These are phyloP conservation scores for Colletotrichum sp. DNA, from an alignment of 2,329 filamentous ascomycete genomes.

Conservation along the genomic window DNA sequence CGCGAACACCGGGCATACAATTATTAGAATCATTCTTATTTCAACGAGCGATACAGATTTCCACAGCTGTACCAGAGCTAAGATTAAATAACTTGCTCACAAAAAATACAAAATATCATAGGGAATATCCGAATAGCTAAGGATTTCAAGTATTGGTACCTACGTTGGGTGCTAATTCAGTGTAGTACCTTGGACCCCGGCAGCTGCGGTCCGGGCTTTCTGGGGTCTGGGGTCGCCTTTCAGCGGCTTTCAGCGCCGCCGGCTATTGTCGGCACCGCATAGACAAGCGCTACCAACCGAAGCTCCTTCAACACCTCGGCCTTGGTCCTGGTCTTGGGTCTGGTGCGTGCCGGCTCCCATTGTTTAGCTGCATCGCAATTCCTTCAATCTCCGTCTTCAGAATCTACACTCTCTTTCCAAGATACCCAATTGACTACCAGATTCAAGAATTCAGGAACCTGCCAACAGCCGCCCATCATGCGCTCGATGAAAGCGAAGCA, in stretches of 20 bases:
- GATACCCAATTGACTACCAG: background rate
- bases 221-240: conserved; percentile 9
- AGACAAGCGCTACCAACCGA: background rate
- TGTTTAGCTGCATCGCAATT: background rate
- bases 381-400: background rate
- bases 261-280: conserved; percentile 18
- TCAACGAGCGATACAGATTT: background rate
- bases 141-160: background rate
- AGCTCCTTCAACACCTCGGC: conserved; percentile 19
- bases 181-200: background rate
- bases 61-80: background rate
- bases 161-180: background rate
- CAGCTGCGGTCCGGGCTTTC: background rate
- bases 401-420: background rate
- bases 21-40: background rate
- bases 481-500: conserved; percentile 60
- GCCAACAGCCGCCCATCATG: conserved; percentile 42
- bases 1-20: background rate
- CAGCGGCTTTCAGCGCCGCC: conserved; percentile 12
- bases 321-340: background rate
- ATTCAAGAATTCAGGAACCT: background rate
- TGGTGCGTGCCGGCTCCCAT: background rate
- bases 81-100: background rate
- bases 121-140: background rate
- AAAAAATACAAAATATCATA: background rate